Conservation (phyloP, 148 eudicot genomes). For the Suaeda aralocaspica region DNA sequence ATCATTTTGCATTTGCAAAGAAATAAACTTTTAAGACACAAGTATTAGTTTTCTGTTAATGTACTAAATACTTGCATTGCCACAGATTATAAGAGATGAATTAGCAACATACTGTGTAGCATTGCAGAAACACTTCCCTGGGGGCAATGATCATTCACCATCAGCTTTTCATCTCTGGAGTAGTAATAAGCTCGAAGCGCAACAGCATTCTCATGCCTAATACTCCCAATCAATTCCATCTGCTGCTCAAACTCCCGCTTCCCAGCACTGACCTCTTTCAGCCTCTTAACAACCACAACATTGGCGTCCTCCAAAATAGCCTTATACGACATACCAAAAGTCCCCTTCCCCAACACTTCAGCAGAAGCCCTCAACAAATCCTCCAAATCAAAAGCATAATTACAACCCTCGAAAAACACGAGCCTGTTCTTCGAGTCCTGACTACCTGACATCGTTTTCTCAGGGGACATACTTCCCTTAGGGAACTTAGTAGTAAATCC, state of each 20-base stretch:
- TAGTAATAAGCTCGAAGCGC: conserved; percentile 89
- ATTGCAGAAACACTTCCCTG: conserved; percentile 70
- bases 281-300: conserved; percentile 84
- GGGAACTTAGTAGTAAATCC: conserved; percentile 56
- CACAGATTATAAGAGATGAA: conserved; percentile 9
- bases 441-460: conserved; percentile 52
- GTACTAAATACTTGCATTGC: neutral
- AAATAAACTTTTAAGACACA: neutral
- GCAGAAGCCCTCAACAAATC: conserved; percentile 95
- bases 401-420: conserved; percentile 84
- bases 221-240: conserved; percentile 79
- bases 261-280: conserved; percentile 81
- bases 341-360: conserved; percentile 91
- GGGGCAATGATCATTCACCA: conserved; percentile 69
- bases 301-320: conserved; percentile 78
- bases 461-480: conserved; percentile 63
- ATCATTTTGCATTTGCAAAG: neutral
- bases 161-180: conserved; percentile 89
- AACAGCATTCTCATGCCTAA: conserved; percentile 75
- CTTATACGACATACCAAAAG: conserved; percentile 83
- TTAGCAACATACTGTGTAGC: conserved; percentile 64
- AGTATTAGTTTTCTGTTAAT: neutral
- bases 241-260: conserved; percentile 87
- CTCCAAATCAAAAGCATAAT: conserved; percentile 84
- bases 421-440: conserved; percentile 60